Percentiles rank a stretch among this genome's conserved stretches.
These are phyloP conservation scores for Talaromyces sp. DNA, from an alignment of 2,329 filamentous ascomycete genomes.

Conservation along the genomic window DNA sequence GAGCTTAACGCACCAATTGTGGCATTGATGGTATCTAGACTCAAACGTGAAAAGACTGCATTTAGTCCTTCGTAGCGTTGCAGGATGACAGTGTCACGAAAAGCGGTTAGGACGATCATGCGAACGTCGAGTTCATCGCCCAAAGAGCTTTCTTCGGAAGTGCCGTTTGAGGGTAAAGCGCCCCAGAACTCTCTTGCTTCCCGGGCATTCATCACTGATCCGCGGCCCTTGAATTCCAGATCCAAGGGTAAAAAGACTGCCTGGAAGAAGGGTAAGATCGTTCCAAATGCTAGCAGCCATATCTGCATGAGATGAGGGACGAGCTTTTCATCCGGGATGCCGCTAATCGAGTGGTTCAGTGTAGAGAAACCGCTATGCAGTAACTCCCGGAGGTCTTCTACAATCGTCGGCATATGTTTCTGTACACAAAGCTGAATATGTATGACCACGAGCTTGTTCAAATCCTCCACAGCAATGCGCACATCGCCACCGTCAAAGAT, in stretches of 20 bases:
- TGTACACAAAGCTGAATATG: slow-evolving; percentile 62
- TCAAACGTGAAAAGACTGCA: slow-evolving; percentile 82
- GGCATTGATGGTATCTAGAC: slow-evolving; percentile 70
- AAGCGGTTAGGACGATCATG: slow-evolving; percentile 81
- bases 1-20: slow-evolving; percentile 42
- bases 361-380: slow-evolving; percentile 73
- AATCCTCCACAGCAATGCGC: slow-evolving; percentile 61
- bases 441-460: slow-evolving; percentile 60
- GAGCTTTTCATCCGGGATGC: slow-evolving; percentile 78
- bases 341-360: slow-evolving; percentile 75
- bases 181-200: slow-evolving; percentile 91
- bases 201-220: slow-evolving; percentile 69
- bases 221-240: slow-evolving; percentile 83
- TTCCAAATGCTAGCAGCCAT: slow-evolving; percentile 90
- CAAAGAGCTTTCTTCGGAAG: slow-evolving; percentile 39
- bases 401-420: slow-evolving; percentile 54
- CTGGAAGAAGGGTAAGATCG: slow-evolving; percentile 87
- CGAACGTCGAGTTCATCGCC: slow-evolving; percentile 73
- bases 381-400: slow-evolving; percentile 61
- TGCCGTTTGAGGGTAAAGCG: slow-evolving; percentile 54
- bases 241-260: slow-evolving; percentile 92
- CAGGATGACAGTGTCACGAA: slow-evolving; percentile 82
- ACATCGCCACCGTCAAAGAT: slow-evolving; percentile 64
- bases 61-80: slow-evolving; percentile 86
- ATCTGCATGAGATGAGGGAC: slow-evolving; percentile 87